Percentiles rank a stretch among this genome's conserved stretches.
Evolutionary conservation across 2,329 filamentous ascomycete species (phyloP).

Genomic region (Ceratocystis lukuohia): DNA sequence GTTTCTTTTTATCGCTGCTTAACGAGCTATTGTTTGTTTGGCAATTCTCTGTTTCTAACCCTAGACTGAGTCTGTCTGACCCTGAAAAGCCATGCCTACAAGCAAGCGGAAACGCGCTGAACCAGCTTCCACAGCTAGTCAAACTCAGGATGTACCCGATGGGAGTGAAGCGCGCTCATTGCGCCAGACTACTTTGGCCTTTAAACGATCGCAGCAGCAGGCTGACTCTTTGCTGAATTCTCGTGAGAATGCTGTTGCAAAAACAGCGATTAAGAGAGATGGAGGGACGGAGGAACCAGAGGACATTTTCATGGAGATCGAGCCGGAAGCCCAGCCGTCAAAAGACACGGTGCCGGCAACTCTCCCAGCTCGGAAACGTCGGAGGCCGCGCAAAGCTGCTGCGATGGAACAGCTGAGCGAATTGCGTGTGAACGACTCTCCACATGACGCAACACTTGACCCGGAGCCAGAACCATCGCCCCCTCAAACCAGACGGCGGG

Average conservation of each 20-base stretch:
- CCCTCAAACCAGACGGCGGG: neutral
- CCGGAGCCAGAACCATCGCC: neutral
- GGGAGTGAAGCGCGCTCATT: neutral
- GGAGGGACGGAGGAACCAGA: neutral
- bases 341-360: neutral
- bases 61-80: neutral
- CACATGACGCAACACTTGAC: neutral
- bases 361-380: neutral
- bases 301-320: neutral
- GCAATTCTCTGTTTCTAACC: neutral
- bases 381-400: neutral
- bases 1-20: neutral
- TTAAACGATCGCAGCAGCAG: conserved; percentile 4
- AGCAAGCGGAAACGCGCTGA: conserved; percentile 11
- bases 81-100: conserved; percentile 2
- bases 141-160: too few species aligned
- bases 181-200: conserved; percentile 13
- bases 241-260: neutral
- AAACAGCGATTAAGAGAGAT: neutral
- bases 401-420: neutral
- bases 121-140: neutral
- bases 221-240: neutral
- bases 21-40: neutral
- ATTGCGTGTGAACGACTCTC: neutral
- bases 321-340: neutral